Conservation (phyloP, 1,284 basidiomycete species). For the Meira nashicola region DNA sequence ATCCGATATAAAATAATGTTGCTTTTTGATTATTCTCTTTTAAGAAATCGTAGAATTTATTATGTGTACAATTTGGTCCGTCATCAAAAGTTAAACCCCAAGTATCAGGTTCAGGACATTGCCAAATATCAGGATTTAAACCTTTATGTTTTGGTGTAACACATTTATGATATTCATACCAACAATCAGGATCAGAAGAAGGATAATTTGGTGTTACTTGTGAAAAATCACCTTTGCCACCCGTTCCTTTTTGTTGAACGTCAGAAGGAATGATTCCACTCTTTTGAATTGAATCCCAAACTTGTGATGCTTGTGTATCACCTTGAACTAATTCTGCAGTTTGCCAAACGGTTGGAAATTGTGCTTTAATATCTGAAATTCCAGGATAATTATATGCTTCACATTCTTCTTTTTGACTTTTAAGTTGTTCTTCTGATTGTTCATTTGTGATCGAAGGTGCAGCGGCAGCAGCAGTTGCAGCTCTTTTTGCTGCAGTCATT, state of each 20-base stretch:
- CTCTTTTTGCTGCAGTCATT: conserved; percentile 3
- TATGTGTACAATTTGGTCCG: conserved; percentile 41
- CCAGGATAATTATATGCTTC: conserved; percentile 33
- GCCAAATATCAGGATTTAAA: conserved; percentile 51
- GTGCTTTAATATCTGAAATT: conserved; percentile 24
- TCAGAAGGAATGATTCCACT: conserved; percentile 50
- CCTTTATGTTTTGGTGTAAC: conserved; percentile 32
- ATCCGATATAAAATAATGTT: conserved; percentile 36
- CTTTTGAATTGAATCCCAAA: conserved; percentile 31
- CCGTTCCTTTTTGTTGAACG: conserved; percentile 51
- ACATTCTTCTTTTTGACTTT: conserved; percentile 25
- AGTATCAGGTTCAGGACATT: conserved; percentile 55
- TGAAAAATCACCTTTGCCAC: conserved; percentile 16
- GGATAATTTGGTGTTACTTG: conserved; percentile 15
- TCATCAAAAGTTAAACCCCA: conserved; percentile 43
- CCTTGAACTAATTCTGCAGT: conserved; percentile 52
- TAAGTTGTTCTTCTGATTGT: conserved; percentile 27
- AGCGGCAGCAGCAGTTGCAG: background rate
- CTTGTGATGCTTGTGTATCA: conserved; percentile 52
- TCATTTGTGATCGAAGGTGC: conserved; percentile 21
- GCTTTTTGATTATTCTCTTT: conserved; percentile 22
- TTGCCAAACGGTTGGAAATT: conserved; percentile 51
- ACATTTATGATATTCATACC: conserved; percentile 18
- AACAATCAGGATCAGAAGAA: conserved; percentile 17
- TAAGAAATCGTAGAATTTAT: conserved; percentile 28